Evolutionary conservation across 2,329 filamentous ascomycete species (phyloP).

Genomic region (Pezicula rhizophila): DNA sequence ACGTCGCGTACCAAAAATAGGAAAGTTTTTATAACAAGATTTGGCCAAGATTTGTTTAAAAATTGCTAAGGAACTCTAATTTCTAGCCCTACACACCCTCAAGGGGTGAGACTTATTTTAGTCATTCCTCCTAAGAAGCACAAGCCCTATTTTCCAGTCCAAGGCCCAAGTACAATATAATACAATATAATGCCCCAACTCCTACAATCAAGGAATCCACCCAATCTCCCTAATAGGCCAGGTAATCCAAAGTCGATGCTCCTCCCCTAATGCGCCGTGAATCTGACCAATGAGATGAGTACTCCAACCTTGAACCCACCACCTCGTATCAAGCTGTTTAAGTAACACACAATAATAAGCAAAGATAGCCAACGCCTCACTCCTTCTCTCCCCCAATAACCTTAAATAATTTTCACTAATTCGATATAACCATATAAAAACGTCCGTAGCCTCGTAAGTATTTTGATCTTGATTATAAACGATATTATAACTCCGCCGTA

Average conservation of each 20-base stretch:
- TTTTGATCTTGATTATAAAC: conserved; percentile 11
- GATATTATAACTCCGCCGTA: conserved; percentile 24
- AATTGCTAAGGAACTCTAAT: too few species aligned
- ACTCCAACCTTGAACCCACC: conserved; percentile 30
- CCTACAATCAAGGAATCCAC: conserved; percentile 1
- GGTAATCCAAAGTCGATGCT: conserved; percentile 28
- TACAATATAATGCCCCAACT: too few species aligned
- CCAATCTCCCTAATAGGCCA: conserved; percentile 19
- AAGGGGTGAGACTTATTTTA: too few species aligned
- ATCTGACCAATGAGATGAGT: conserved; percentile 24
- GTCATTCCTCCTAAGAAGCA: too few species aligned
- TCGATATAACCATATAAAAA: conserved; percentile 32
- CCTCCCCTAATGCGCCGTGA: conserved; percentile 26
- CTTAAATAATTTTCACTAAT: conserved; percentile 29
- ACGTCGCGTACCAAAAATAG: too few species aligned
- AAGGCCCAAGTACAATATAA: too few species aligned
- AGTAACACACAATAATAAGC: conserved; percentile 27
- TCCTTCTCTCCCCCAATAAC: conserved; percentile 26
- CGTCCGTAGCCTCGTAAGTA: conserved; percentile 29
- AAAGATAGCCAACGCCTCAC: conserved; percentile 29
- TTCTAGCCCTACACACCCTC: too few species aligned
- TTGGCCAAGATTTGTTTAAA: too few species aligned
- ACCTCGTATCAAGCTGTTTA: conserved; percentile 23
- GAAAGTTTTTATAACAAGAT: too few species aligned
- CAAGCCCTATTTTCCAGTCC: too few species aligned